Percentiles rank a stretch among this genome's conserved stretches.
These are phyloP conservation scores for Parafenestella ontariensis DNA, from an alignment of 2,329 filamentous ascomycete species.

Conservation along the genomic window DNA sequence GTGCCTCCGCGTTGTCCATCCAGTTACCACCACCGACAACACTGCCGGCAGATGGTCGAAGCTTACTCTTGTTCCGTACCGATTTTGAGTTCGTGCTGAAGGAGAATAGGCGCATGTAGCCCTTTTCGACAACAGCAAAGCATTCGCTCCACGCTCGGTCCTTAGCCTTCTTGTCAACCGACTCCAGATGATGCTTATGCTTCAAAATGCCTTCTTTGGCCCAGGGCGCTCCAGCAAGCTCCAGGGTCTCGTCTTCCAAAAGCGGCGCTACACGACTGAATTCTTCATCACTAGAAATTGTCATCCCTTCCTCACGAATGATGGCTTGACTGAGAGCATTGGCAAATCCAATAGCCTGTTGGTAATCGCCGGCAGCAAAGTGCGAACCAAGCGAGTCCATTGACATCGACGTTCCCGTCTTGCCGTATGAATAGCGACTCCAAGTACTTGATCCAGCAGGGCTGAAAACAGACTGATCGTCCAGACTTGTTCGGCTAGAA, in stretches of 20 bases:
- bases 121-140: conserved; percentile 95
- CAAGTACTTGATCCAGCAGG: conserved; percentile 91
- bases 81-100: conserved; percentile 83
- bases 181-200: conserved; percentile 95
- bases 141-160: conserved; percentile 94
- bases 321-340: conserved; percentile 97
- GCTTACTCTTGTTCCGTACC: conserved; percentile 69
- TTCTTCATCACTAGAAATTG: conserved; percentile 63
- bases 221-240: conserved; percentile 94
- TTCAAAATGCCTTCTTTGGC: conserved; percentile 95
- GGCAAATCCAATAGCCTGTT: conserved; percentile 96
- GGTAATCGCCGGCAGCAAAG: conserved; percentile 80
- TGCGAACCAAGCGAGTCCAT: conserved; percentile 87
- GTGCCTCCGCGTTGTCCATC: conserved; percentile 92
- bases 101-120: conserved; percentile 91
- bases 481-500: conserved; percentile 91
- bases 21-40: conserved; percentile 95
- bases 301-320: conserved; percentile 80
- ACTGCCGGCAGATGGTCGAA: conserved; percentile 63
- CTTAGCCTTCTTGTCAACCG: conserved; percentile 88
- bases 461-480: conserved; percentile 92
- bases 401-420: conserved; percentile 89
- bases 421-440: conserved; percentile 92
- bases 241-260: conserved; percentile 90
- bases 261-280: conserved; percentile 68